Percentiles rank a stretch among this genome's conserved stretches.
Evolutionary conservation across 2,329 filamentous ascomycete species (phyloP).

Genomic region (Fusarium sacchari): DNA sequence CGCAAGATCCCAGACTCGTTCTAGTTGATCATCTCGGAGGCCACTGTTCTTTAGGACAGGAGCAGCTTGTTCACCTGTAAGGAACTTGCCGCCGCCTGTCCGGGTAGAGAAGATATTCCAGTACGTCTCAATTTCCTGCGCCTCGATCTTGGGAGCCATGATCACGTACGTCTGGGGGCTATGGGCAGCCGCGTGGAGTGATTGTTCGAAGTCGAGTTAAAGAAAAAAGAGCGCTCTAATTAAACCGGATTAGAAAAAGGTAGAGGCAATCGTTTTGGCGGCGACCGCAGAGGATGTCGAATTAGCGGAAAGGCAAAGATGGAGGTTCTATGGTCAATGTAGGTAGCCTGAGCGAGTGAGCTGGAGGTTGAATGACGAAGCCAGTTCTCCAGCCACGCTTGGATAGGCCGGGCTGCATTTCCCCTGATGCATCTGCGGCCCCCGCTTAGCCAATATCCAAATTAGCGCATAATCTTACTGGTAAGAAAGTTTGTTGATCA

Average conservation of each 20-base stretch:
- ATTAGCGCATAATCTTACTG: slow-evolving; percentile 40
- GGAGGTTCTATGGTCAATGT: slow-evolving; percentile 6
- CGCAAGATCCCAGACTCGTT: slow-evolving; percentile 95
- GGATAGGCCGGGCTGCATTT: slow-evolving; percentile 31
- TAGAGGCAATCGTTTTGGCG: slow-evolving; percentile 26
- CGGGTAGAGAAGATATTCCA: slow-evolving; percentile 72
- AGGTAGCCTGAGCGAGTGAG: no score
- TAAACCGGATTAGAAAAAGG: neutral
- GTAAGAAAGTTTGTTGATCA: neutral
- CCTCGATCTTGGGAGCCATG: slow-evolving; percentile 71
- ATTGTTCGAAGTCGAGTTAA: neutral
- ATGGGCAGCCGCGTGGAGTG: neutral
- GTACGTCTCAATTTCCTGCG: slow-evolving; percentile 71
- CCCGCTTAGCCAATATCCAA: slow-evolving; percentile 43
- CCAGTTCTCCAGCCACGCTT: slow-evolving; percentile 43
- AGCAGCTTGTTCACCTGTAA: slow-evolving; percentile 70
- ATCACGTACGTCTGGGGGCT: slow-evolving; percentile 37
- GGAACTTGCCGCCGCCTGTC: slow-evolving; percentile 68
- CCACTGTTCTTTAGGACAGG: slow-evolving; percentile 73
- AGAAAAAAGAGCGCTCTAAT: neutral
- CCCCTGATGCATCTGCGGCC: slow-evolving; percentile 38
- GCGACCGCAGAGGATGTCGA: slow-evolving; percentile 18
- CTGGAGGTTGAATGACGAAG: slow-evolving; percentile 45
- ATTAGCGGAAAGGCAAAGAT: slow-evolving; percentile 22
- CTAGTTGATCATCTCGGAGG: slow-evolving; percentile 79